Conservation (phyloP, 2,329 filamentous ascomycete genomes). For the Ophiostoma sp. region DNA sequence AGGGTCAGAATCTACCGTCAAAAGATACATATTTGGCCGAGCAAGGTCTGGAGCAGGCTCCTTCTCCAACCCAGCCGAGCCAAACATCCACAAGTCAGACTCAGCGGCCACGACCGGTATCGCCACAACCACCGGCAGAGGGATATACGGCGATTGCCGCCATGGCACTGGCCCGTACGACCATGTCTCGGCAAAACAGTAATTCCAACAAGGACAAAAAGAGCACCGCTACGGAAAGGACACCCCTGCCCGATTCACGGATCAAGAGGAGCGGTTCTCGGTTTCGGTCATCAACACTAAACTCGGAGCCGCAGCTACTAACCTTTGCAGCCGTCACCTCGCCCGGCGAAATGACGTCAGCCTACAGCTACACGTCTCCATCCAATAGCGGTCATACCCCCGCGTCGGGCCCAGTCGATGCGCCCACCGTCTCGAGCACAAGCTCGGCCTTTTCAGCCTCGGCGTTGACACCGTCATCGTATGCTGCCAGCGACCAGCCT, state of each 20-base stretch:
- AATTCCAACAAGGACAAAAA: not conserved
- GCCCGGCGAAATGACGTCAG: not conserved
- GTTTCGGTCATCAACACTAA: not conserved
- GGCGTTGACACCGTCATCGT: slow-evolving; percentile 37
- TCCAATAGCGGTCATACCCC: slow-evolving; percentile 6
- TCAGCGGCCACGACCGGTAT: too few species aligned
- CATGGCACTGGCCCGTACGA: not conserved
- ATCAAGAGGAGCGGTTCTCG: not conserved
- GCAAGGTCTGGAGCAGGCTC: too few species aligned
- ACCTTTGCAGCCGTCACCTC: not conserved
- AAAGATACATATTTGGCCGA: too few species aligned
- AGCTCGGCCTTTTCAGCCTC: not conserved
- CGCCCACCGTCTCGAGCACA: too few species aligned
- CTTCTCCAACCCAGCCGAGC: too few species aligned
- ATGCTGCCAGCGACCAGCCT: not conserved
- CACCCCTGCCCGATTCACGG: not conserved
- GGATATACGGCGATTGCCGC: not conserved
- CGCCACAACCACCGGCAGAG: too few species aligned
- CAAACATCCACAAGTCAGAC: too few species aligned
- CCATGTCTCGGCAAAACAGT: not conserved
- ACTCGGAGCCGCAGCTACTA: not conserved
- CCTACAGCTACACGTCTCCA: not conserved
- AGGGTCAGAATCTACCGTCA: too few species aligned
- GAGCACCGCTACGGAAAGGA: not conserved
- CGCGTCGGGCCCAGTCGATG: not conserved